Conservation (phyloP, 192 early-diverging fungal genomes). For the Rhizoclosmatium globosum region DNA sequence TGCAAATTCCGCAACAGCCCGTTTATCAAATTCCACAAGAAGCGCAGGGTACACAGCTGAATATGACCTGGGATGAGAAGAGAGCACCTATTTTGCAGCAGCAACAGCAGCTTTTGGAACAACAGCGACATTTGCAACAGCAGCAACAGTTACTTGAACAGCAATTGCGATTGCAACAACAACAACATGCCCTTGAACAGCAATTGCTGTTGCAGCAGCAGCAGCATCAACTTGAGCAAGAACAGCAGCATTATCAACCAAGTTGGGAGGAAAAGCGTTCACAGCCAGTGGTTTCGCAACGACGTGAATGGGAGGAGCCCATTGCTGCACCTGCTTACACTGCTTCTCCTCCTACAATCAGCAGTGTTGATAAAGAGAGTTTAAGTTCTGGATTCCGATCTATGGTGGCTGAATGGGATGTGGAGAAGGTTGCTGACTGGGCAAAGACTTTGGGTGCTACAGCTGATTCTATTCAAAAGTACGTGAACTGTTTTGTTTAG, state of each 20-base stretch:
- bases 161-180: slow-evolving; percentile 3
- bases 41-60: not conserved
- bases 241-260: slow-evolving; percentile 15
- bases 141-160: not conserved
- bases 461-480: too few relatives aligned
- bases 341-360: not conserved
- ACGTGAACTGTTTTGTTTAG: too few relatives aligned
- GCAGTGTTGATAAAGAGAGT: not conserved
- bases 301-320: not conserved
- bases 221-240: slow-evolving; percentile 3
- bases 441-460: too few relatives aligned
- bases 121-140: slow-evolving; percentile 8
- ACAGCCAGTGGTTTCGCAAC: not conserved
- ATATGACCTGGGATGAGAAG: not conserved
- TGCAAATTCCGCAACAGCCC: not conserved
- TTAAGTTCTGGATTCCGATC: not conserved
- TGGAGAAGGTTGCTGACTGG: too few relatives aligned
- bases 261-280: not conserved
- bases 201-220: not conserved
- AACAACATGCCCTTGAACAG: not conserved
- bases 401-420: not conserved
- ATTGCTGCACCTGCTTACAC: not conserved
- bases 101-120: not conserved
- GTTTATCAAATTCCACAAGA: not conserved
- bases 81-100: not conserved